Base-by-base conservation (phyloP, 2,329 filamentous ascomycete species). In the Pseudogymnoascus sp. region DNA sequence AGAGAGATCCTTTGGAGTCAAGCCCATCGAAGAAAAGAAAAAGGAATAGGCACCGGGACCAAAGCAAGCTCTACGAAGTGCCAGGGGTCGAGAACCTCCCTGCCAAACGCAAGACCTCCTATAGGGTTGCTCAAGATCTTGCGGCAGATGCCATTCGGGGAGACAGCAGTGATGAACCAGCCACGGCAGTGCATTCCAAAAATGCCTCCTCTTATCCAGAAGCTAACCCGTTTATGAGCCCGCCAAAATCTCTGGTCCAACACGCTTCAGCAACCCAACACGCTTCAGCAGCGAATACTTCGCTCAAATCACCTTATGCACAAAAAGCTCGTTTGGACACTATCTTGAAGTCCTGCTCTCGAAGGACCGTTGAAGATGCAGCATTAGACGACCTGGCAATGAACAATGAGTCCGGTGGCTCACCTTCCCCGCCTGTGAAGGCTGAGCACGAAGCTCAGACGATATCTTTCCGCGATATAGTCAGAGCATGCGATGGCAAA, bases 101-200 rank as follows among this genome's bases (percentile, higher is more conserved):
- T 33, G 50, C 50, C 29, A 56, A 56, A 29, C 50, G 50, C 29
- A 35, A 56, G 29, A 56, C 29, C 50, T 56, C 50, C 8, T 56
- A 56, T 6, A 33, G 50, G 24, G 14, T 56, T 56, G 29, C 50
- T 35, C 50, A 33, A 14, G 50, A 56, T 56, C 29, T 19, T n/a
- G 50, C 50, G 8, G 50, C 64, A 10, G 71, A 71, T 62, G 67
- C 62, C 2, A 70, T 70, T 29, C 68, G 72, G 24, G 67, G 69
- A 42, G 70, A 70, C 29, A 62, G 64, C 10, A 68, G 64, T 61
- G 67, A 72, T 50, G 71, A 68, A 70, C 70, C 71, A 6, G 70
- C 70, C 42, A 70, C 70, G 47, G 61, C 68, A 21, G 60, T 56
- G n/a, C 61, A 65, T 38, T 50, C 66, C 56, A 61, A 59, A 6